A percentile compares a stretch with the other conserved stretches of the same genome.
phyloP scores from a whole-genome alignment of 1,284 basidiomycete genomes.

The Naganishia albida region DNA sequence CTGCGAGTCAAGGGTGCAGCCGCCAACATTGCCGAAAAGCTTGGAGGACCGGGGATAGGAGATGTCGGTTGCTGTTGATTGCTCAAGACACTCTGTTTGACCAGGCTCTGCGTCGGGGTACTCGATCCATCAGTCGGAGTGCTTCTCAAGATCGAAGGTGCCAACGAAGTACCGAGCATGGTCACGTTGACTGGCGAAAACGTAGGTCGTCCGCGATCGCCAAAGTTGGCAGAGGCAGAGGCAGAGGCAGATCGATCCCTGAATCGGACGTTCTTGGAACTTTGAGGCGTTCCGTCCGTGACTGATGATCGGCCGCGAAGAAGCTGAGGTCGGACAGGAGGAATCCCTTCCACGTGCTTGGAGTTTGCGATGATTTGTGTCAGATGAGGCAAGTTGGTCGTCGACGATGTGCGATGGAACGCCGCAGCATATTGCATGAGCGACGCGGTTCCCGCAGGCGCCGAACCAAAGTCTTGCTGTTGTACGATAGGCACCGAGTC shows the following conservation, averaged over 20 bases:
- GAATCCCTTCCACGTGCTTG: neutral
- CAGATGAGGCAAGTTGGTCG: slow-evolving; percentile 11
- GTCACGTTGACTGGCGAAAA: slow-evolving; percentile 18
- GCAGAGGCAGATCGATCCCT: slow-evolving; percentile 17
- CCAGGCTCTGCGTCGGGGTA: slow-evolving; percentile 15
- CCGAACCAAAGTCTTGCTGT: slow-evolving; percentile 16
- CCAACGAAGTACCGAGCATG: slow-evolving; percentile 8
- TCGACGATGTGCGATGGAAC: slow-evolving; percentile 29
- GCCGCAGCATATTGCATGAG: slow-evolving; percentile 27
- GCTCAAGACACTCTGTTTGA: slow-evolving; percentile 12
- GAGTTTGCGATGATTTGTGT: neutral
- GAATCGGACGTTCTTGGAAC: slow-evolving; percentile 6
- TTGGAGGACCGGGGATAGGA: neutral
- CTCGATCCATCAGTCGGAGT: slow-evolving; percentile 16
- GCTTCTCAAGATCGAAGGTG: slow-evolving; percentile 2
- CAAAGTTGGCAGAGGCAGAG: slow-evolving; percentile 20
- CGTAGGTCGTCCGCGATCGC: slow-evolving; percentile 13
- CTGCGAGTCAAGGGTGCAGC: slow-evolving; percentile 2
- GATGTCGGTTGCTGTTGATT: neutral
- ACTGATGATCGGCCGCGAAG: slow-evolving; percentile 11
- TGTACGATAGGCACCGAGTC: slow-evolving; percentile 1
- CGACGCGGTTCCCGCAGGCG: slow-evolving; percentile 17
- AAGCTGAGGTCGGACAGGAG: slow-evolving; percentile 5
- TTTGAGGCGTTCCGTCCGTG: neutral
- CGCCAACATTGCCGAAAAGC: neutral